Conservation (phyloP, 805 yeast genomes). For the Ogataea philodendri region DNA sequence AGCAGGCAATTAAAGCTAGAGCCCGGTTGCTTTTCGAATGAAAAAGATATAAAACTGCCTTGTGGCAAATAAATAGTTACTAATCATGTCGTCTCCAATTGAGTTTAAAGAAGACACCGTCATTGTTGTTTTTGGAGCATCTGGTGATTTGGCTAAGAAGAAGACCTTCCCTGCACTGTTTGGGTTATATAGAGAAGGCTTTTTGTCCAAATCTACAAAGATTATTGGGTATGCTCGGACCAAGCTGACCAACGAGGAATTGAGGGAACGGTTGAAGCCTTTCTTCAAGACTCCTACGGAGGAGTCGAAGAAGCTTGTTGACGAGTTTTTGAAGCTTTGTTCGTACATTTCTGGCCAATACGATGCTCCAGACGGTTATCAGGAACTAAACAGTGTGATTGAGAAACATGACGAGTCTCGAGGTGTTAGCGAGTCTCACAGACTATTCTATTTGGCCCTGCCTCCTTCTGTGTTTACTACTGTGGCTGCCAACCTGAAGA, state of each 20-base stretch:
- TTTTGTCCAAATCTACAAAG: slow-evolving; percentile 63
- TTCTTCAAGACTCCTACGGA: slow-evolving; percentile 46
- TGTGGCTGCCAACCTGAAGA: slow-evolving; percentile 73
- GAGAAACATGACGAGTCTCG: slow-evolving; percentile 54
- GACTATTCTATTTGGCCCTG: slow-evolving; percentile 87
- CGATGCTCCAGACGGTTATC: slow-evolving; percentile 75
- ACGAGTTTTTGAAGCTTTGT: slow-evolving; percentile 63
- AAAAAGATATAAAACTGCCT: slow-evolving; percentile 4
- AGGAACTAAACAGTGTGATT: slow-evolving; percentile 51
- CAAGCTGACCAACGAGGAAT: slow-evolving; percentile 61
- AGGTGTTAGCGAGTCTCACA: slow-evolving; percentile 54
- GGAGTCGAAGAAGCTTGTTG: slow-evolving; percentile 41
- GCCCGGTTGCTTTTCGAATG: slow-evolving; percentile 9
- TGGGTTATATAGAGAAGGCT: slow-evolving; percentile 75
- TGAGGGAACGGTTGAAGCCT: slow-evolving; percentile 62
- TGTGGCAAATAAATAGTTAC: slow-evolving; percentile 7
- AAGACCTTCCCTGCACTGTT: slow-evolving; percentile 88
- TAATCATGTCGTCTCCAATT: slow-evolving; percentile 22
- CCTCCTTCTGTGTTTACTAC: slow-evolving; percentile 89
- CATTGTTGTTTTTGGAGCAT: slow-evolving; percentile 88
- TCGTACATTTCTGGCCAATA: slow-evolving; percentile 77
- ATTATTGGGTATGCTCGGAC: slow-evolving; percentile 94
- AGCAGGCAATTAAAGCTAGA: not conserved
- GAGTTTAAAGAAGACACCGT: slow-evolving; percentile 64
- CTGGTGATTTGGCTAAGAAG: slow-evolving; percentile 94